Evolutionary conservation across 2,329 filamentous ascomycete genomes (phyloP), one percentile per base, ranked within the genome.

Genomic region (Scedosporium minutisporum): DNA sequence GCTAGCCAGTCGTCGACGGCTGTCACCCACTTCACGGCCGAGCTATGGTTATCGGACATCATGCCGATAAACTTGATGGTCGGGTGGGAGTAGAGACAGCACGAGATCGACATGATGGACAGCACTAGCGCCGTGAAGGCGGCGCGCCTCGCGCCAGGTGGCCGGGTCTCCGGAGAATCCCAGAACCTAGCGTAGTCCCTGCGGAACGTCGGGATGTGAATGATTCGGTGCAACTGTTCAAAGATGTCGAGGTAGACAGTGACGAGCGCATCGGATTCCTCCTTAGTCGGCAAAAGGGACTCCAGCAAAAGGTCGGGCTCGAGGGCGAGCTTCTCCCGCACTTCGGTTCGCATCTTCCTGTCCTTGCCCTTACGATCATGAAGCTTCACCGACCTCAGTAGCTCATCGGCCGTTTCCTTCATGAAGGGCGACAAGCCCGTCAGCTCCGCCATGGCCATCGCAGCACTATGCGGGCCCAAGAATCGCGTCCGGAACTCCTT

Each of bases 341-440:
- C 80, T 66, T 80, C 76, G 64, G 78, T 78, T 58, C 81, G 77
- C 67, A 80, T 79, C 68, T 77, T 77, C 59, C 82, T 79, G 67
- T 86, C 82, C 72, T 86, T 85, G 51, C 51, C 82, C 72, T 86
- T 61, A 66, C 76, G 76, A 51, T 79, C 75, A 65, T 82, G 80
- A 27, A 84, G 76, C 44, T 83, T 82, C 55, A 85, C 78, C 6
- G 83, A 83, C 60, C 80, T 78, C 62, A 86, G 76, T 82, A 83
- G 85, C 69, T 85, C 82, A 61, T 85, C 81, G 9, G 83, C 82
- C 0, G 82, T 85, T 72, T 86, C 82, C 66, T 80, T 81, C 83
- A 86, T 86, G 64, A 86, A 86, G 14, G 82, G 80, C 57, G 78
- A 82, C 57, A 86, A 75, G 2, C 83, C 83, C 2, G 80, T 80